A percentile compares a stretch with the other conserved stretches of the same genome.
These are phyloP conservation scores for Xenoacremonium recifei DNA, from an alignment of 2,329 filamentous ascomycete species.

Conservation along the genomic window DNA sequence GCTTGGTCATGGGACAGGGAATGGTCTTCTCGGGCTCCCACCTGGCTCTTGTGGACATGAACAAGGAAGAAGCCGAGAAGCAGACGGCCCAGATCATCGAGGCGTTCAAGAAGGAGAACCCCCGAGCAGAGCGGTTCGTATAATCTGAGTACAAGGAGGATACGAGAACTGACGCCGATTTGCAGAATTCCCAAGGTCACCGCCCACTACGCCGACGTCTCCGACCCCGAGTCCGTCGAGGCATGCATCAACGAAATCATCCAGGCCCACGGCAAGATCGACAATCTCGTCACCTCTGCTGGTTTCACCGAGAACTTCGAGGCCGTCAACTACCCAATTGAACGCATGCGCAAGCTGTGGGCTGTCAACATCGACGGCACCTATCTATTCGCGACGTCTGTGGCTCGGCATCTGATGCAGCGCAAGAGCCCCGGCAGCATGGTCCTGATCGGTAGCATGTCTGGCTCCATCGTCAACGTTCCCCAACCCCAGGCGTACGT, in stretches of 20 bases:
- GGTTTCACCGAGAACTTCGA: slow-evolving; percentile 97
- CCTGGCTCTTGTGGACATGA: slow-evolving; percentile 90
- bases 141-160: too few relatives aligned
- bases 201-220: slow-evolving; percentile 86
- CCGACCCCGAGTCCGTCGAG: slow-evolving; percentile 75
- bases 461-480: slow-evolving; percentile 88
- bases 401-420: slow-evolving; percentile 86
- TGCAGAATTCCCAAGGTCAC: slow-evolving; percentile 75
- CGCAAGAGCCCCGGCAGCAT: slow-evolving; percentile 78
- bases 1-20: slow-evolving; percentile 89
- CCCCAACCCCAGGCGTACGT: slow-evolving; percentile 81
- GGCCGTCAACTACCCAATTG: slow-evolving; percentile 84
- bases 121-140: slow-evolving; percentile 66
- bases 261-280: slow-evolving; percentile 71
- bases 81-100: slow-evolving; percentile 74
- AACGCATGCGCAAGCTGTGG: slow-evolving; percentile 92
- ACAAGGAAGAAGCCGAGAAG: slow-evolving; percentile 80
- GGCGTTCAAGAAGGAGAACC: slow-evolving; percentile 77
- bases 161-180: too few relatives aligned
- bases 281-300: slow-evolving; percentile 91
- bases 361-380: slow-evolving; percentile 91
- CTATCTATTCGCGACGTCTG: slow-evolving; percentile 80
- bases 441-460: slow-evolving; percentile 96
- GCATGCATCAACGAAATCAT: slow-evolving; percentile 63
- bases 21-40: slow-evolving; percentile 86